Base-by-base conservation (phyloP, 345 rosid species). In the Populus ilicifolia region DNA sequence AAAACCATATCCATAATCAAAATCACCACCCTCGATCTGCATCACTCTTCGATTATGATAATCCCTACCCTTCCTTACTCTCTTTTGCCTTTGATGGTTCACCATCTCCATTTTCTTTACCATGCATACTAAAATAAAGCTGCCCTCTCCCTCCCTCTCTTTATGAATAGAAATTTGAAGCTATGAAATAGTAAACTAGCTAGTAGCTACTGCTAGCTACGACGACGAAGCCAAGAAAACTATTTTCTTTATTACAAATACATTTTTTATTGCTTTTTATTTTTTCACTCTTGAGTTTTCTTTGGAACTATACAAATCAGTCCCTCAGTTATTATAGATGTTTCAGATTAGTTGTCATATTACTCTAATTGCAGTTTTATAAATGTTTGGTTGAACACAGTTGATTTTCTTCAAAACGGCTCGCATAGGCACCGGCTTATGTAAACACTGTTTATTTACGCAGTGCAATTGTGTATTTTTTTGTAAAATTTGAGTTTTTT, bases 101-200 rank as follows among this genome's bases (percentile, higher is more conserved):
- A 79, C 73, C 67, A 67, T 75, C 35, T 73, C 83, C 86, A 85
- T 83, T 79, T 74, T 23, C 27, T 21, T 41, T 54, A 72, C 77
- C 78, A 78, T 61, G 52, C 76, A 29, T 38, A 11, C 12, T 38
- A 23, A 67, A 64, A 38, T 7, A 18, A 50, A 36, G 48, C 67
- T 27, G 2, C 50, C 54, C 6, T 33, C 64, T 77, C 29, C 7
- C 62, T 30, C 52, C 30, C 59, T 48, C 35, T 23, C 3, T 30
- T 39, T 39, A 62, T 61, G 46, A 6, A n/a, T 10, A 72, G 36
- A 64, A 67, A 64, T 9, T 30, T 35, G 16, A 16, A 36, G 41
- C 41, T 44, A n/a, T n/a, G 23, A 56, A n/a, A 21, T n/a, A n/a
- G 25, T 56, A 56, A 56, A 56, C 27, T 56, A 56, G 63, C 63